These are phyloP conservation scores for Peronospora belbahrii DNA, from an alignment of 352 stramenopile species.

Conservation along the genomic window DNA sequence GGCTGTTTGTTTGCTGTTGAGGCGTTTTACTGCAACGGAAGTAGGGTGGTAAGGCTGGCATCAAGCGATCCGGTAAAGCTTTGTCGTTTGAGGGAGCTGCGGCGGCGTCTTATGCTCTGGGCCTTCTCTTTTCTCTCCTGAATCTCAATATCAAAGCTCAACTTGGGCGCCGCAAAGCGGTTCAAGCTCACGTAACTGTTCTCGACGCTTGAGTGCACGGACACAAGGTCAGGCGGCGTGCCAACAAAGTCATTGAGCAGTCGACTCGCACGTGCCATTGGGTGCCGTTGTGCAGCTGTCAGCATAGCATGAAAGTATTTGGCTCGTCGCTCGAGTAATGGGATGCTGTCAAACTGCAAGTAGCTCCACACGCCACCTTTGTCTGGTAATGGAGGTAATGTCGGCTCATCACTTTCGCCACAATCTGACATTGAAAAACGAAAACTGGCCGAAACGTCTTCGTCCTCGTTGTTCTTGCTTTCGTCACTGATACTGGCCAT, in stretches of 20 bases:
- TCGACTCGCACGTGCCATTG: conserved; percentile 35
- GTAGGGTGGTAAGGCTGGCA: conserved; percentile 9
- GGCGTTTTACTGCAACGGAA: conserved; percentile 12
- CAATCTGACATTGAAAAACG: conserved; percentile 22
- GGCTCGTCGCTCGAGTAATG: conserved; percentile 50
- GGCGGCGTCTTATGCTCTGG: conserved; percentile 46
- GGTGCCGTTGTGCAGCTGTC: conserved; percentile 43
- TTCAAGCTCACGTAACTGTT: conserved; percentile 76
- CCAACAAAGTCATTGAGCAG: conserved; percentile 68
- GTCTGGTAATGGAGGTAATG: conserved; percentile 51
- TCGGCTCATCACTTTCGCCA: conserved; percentile 6
- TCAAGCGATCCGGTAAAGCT: conserved; percentile 30
- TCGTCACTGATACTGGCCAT: conserved; percentile 30
- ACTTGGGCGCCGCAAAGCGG: conserved; percentile 58
- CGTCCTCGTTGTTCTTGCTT: conserved; percentile 10
- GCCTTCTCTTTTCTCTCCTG: conserved; percentile 70
- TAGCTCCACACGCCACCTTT: conserved; percentile 71
- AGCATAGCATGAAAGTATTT: conserved; percentile 64
- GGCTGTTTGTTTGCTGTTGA: neutral
- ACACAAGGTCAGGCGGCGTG: conserved; percentile 48
- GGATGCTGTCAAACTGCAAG: conserved; percentile 53
- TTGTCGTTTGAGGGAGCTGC: conserved; percentile 37
- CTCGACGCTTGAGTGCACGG: conserved; percentile 44
- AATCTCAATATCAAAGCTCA: conserved; percentile 61
- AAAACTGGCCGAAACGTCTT: conserved; percentile 9